phyloP scores from a whole-genome alignment of 352 stramenopile genomes.

The Aphanomyces cochlioides region DNA sequence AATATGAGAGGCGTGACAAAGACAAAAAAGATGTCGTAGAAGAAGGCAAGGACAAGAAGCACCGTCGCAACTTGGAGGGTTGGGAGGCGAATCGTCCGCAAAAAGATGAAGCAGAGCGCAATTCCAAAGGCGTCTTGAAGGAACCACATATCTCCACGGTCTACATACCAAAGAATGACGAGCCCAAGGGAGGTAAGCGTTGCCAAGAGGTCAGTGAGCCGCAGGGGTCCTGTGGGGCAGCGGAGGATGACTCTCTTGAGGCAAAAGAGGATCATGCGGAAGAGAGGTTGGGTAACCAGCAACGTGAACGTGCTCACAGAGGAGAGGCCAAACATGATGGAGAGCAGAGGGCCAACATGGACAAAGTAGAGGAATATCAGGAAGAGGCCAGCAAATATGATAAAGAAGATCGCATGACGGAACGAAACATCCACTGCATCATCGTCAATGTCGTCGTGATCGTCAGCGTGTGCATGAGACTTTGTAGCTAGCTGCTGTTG shows the following conservation, averaged over 20 bases:
- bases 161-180: slow-evolving; percentile 66
- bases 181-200: slow-evolving; percentile 64
- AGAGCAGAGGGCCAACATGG: slow-evolving; percentile 57
- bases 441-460: slow-evolving; percentile 25
- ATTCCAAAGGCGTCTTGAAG: slow-evolving; percentile 91
- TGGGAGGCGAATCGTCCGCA: slow-evolving; percentile 88
- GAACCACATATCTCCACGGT: slow-evolving; percentile 82
- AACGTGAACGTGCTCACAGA: slow-evolving; percentile 48
- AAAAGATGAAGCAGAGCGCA: slow-evolving; percentile 92
- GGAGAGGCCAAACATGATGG: slow-evolving; percentile 66
- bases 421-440: slow-evolving; percentile 63
- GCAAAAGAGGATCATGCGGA: slow-evolving; percentile 44
- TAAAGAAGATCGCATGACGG: slow-evolving; percentile 82
- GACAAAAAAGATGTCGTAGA: slow-evolving; percentile 97
- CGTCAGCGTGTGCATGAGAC: slow-evolving; percentile 24
- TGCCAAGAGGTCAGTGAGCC: slow-evolving; percentile 59
- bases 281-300: slow-evolving; percentile 52
- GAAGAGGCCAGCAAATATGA: slow-evolving; percentile 86
- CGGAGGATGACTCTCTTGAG: slow-evolving; percentile 42
- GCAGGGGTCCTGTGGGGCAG: slow-evolving; percentile 39
- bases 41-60: slow-evolving; percentile 90
- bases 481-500: slow-evolving; percentile 30
- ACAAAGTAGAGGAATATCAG: slow-evolving; percentile 90
- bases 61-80: slow-evolving; percentile 90
- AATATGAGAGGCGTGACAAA: slow-evolving; percentile 92